Percentiles rank a stretch among this genome's conserved stretches.
Conservation (phyloP, 176 grass and related monocot genomes). For the Chrysopogon serrulatus region DNA sequence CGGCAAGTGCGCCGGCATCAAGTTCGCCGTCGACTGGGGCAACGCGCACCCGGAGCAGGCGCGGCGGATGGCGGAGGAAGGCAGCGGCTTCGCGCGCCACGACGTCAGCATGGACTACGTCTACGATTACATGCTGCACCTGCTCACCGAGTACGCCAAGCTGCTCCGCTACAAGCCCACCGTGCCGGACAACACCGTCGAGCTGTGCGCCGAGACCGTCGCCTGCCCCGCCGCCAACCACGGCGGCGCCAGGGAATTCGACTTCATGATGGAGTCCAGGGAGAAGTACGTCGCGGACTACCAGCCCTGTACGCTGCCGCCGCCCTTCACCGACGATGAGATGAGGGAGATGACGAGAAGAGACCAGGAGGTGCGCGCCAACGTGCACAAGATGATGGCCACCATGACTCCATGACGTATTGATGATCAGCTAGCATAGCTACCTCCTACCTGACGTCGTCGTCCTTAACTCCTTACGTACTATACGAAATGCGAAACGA, state of each 20-base stretch:
- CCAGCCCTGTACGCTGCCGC: slow-evolving; percentile 53
- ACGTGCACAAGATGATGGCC: background rate
- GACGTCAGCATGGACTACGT: slow-evolving; percentile 75
- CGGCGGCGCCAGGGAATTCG: slow-evolving; percentile 13
- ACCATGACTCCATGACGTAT: too few relatives aligned
- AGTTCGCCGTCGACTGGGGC: slow-evolving; percentile 77
- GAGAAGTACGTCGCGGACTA: slow-evolving; percentile 39
- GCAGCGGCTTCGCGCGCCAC: slow-evolving; percentile 49
- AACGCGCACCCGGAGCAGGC: slow-evolving; percentile 59
- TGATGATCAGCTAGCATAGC: too few relatives aligned
- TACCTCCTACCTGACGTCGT: too few relatives aligned
- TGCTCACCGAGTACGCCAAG: slow-evolving; percentile 55
- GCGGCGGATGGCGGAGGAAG: slow-evolving; percentile 30
- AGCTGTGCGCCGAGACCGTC: slow-evolving; percentile 62
- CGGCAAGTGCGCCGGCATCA: slow-evolving; percentile 49
- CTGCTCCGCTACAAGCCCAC: slow-evolving; percentile 75
- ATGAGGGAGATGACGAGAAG: background rate
- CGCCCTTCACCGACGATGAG: slow-evolving; percentile 44
- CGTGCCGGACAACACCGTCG: slow-evolving; percentile 58
- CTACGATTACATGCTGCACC: slow-evolving; percentile 94
- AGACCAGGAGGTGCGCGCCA: slow-evolving; percentile 11
- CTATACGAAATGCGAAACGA: too few relatives aligned
- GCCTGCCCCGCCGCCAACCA: slow-evolving; percentile 40
- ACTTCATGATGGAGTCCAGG: slow-evolving; percentile 72
- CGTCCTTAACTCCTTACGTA: too few relatives aligned